These are phyloP conservation scores for Cenococcum geophilum DNA, from an alignment of 495 filamentous ascomycete genomes.

Conservation along the genomic window DNA sequence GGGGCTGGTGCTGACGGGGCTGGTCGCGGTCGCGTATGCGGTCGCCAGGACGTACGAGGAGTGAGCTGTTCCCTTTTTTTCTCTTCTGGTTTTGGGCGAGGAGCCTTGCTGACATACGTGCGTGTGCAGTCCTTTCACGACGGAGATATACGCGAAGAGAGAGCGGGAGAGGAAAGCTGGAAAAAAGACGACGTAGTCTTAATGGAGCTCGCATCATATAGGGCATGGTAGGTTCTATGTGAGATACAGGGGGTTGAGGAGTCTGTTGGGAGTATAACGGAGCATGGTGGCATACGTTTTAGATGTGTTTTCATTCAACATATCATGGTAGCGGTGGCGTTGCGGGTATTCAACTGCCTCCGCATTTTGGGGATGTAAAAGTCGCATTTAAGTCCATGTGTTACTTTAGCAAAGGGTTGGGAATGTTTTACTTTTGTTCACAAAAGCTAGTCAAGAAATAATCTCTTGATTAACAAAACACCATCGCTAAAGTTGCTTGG, in stretches of 20 bases:
- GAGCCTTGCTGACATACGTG: background rate
- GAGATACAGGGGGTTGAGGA: background rate
- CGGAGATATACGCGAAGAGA: slow-evolving; percentile 88
- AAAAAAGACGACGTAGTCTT: slow-evolving; percentile 39
- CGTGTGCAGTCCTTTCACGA: slow-evolving; percentile 74
- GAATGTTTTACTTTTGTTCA: no score
- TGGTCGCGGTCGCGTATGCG: slow-evolving; percentile 73
- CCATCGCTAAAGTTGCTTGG: background rate
- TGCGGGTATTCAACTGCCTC: slow-evolving; percentile 31
- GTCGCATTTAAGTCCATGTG: no score
- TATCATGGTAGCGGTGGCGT: slow-evolving; percentile 15
- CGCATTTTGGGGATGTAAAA: background rate
- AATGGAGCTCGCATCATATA: no score
- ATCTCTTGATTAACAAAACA: background rate
- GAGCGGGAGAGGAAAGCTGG: slow-evolving; percentile 47
- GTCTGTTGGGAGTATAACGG: background rate
- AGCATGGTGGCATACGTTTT: background rate
- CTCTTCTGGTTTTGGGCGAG: background rate
- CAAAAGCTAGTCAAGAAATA: background rate
- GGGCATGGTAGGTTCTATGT: no score
- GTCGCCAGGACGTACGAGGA: slow-evolving; percentile 87
- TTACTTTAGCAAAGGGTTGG: no score
- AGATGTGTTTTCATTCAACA: slow-evolving; percentile 11
- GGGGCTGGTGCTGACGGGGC: slow-evolving; percentile 65
- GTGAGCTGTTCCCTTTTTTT: slow-evolving; percentile 40